A percentile compares a stretch with the other conserved stretches of the same genome.
Conservation (phyloP, 164 flowering plant genomes). For the Warburgia ugandensis region DNA sequence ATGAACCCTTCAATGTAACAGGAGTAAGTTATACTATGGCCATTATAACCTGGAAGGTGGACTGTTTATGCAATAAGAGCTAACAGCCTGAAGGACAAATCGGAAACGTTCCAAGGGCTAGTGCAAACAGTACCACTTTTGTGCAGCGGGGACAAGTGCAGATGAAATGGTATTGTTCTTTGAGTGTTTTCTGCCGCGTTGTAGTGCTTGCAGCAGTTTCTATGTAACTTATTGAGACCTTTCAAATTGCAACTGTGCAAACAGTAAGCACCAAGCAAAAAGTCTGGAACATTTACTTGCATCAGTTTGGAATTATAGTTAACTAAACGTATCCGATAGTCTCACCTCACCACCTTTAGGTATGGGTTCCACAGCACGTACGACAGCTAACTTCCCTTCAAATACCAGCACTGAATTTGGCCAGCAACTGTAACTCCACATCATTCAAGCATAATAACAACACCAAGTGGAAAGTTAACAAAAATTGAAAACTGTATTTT, state of each 20-base stretch:
- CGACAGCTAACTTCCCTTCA: constrained; percentile 73
- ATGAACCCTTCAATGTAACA: constrained; percentile 46
- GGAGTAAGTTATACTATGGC: constrained; percentile 7
- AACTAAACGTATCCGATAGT: too few relatives aligned
- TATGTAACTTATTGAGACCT: constrained; percentile 85
- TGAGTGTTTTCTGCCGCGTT: constrained; percentile 75
- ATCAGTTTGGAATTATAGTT: too few relatives aligned
- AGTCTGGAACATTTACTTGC: not conserved
- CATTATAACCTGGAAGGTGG: not conserved
- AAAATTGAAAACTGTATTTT: too few relatives aligned
- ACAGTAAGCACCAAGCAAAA: constrained; percentile 1
- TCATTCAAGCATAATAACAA: constrained; percentile 12
- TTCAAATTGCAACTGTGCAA: constrained; percentile 11
- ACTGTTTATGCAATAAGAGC: not conserved
- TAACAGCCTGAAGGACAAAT: constrained; percentile 1
- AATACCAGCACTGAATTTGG: constrained; percentile 89
- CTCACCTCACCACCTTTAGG: constrained; percentile 77
- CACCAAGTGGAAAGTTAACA: too few relatives aligned
- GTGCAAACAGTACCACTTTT: constrained; percentile 43
- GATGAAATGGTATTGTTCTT: constrained; percentile 74
- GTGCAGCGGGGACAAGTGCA: constrained; percentile 76
- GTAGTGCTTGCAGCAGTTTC: constrained; percentile 93
- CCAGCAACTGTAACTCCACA: constrained; percentile 60
- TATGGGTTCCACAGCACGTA: constrained; percentile 79
- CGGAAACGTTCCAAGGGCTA: not conserved